phyloP scores from a whole-genome alignment of 805 yeast species.

The Peterozyma xylosa region DNA sequence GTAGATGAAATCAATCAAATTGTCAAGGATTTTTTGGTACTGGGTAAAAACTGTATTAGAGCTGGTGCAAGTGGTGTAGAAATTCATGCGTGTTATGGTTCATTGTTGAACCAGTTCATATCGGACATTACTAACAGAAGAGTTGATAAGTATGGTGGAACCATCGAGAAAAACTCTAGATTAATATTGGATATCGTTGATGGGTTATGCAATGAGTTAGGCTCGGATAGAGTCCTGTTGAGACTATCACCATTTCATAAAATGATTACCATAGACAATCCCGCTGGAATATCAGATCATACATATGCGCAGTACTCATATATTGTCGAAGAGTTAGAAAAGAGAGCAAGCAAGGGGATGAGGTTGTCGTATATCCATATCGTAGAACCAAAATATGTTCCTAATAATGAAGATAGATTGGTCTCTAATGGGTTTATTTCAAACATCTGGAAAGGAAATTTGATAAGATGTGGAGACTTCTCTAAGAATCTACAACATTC shows the following conservation, averaged over 20 bases:
- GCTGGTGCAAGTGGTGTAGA: constrained; percentile 48
- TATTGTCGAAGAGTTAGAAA: constrained; percentile 23
- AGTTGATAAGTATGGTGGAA: constrained; percentile 26
- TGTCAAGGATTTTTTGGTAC: constrained; percentile 12
- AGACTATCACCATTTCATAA: constrained; percentile 33
- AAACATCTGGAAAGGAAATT: constrained; percentile 35
- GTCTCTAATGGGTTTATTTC: constrained; percentile 27
- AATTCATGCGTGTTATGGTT: constrained; percentile 43
- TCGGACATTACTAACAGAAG: constrained; percentile 19
- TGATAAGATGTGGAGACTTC: constrained; percentile 31
- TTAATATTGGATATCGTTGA: constrained; percentile 35
- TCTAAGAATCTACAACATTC: constrained; percentile 8
- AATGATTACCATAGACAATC: constrained; percentile 20
- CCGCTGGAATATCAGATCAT: constrained; percentile 24
- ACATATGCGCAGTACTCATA: constrained; percentile 23
- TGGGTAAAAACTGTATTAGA: constrained; percentile 26
- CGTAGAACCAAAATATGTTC: constrained; percentile 21
- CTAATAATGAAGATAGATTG: constrained; percentile 12
- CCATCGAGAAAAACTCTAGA: constrained; percentile 25
- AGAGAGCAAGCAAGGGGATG: constrained; percentile 20
- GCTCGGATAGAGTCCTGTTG: constrained; percentile 33
- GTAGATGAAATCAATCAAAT: constrained; percentile 24
- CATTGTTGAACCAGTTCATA: constrained; percentile 22
- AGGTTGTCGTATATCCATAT: constrained; percentile 27
- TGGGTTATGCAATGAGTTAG: constrained; percentile 34